Evolutionary conservation across 352 stramenopile genomes (phyloP).

Genomic region (Phytophthora fragariae): DNA sequence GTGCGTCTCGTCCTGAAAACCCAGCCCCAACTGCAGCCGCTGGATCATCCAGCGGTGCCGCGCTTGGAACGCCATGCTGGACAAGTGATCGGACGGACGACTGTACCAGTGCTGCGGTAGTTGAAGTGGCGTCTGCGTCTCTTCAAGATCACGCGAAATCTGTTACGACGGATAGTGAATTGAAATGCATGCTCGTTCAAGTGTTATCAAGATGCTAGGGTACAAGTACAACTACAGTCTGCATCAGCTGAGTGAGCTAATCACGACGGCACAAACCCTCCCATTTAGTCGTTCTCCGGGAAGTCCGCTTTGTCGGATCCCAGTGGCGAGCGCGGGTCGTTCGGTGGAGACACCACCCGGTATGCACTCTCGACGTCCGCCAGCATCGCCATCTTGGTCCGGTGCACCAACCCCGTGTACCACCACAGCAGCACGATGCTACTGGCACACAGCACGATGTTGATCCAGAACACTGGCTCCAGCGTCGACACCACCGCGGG

Average conservation of each 20-base stretch:
- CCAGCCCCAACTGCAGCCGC: slow-evolving; percentile 76
- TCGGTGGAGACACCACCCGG: slow-evolving; percentile 29
- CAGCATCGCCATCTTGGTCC: slow-evolving; percentile 54
- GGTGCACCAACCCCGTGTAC: slow-evolving; percentile 64
- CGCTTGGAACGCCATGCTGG: slow-evolving; percentile 83
- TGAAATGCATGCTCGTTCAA: not conserved
- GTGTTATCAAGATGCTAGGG: not conserved
- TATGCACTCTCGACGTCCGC: slow-evolving; percentile 49
- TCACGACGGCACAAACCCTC: not conserved
- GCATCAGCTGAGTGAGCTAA: not conserved
- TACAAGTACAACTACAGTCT: not conserved
- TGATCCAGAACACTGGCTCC: slow-evolving; percentile 74
- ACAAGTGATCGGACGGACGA: not conserved
- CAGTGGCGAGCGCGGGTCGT: slow-evolving; percentile 48
- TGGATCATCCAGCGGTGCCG: slow-evolving; percentile 88
- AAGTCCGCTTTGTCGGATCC: slow-evolving; percentile 45
- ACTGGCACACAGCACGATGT: slow-evolving; percentile 57
- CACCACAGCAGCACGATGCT: slow-evolving; percentile 67
- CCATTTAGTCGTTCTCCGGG: slow-evolving; percentile 22
- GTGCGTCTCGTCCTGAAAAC: slow-evolving; percentile 76
- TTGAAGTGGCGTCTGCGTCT: not conserved
- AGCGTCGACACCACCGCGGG: slow-evolving; percentile 65
- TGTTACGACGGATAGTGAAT: too few species aligned
- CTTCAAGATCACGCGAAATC: not conserved
- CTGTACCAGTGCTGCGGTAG: not conserved